Base-by-base conservation (phyloP, 2,329 filamentous ascomycete species). In the Penicillium verrucosum region DNA sequence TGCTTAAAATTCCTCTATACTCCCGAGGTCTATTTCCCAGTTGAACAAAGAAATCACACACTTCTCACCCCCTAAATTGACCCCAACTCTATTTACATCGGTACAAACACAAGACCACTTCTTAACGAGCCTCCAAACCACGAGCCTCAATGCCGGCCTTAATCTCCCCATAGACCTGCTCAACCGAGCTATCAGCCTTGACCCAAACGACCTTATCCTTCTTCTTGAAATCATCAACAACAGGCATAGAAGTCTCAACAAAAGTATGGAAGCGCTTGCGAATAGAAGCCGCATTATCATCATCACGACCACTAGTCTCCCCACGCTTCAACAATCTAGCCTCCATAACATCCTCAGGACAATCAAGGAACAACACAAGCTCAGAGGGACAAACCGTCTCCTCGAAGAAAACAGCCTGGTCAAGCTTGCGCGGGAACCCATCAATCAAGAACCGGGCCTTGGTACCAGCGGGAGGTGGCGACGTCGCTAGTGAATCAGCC, bases 241-340 rank as follows among this genome's bases (percentile, higher is more conserved):
- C 94, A 27, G 94, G 94, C 93, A 97, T 97, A 78, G 91, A 96
- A 2, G 92, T 96, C 77, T 97, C 92, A 67, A 95, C 80, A 72
- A 97, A 99, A 4, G 89, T 92, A 71, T 86, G 87, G 82, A 99
- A 99, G 56, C 94, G 85, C 87, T 99, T 99, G 80, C 89, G 88
- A 75, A 97, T 99, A 70, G 87, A 92, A 77, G 96, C 94, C 54
- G 86, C 88, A 73, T 99, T 99, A 78, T 99, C 94, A 75, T 99
- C 94, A 49, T 88, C 81, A 62, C 94, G 84, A 41, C 94, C 94
- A 70, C 89, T 92, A 16, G 93, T 97, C 86, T 96, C 90, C 60
- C 93, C 94, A 49, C 93, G 84, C 79, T 96, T 88, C 63, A 97
- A 77, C 64, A 99, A 79, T 30, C 93, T 84, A 69, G 82, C 77